Percentiles rank a stretch among this genome's conserved stretches.
Evolutionary conservation across 768 basidiomycete genomes (phyloP).

Genomic region (Trametes meyenii): DNA sequence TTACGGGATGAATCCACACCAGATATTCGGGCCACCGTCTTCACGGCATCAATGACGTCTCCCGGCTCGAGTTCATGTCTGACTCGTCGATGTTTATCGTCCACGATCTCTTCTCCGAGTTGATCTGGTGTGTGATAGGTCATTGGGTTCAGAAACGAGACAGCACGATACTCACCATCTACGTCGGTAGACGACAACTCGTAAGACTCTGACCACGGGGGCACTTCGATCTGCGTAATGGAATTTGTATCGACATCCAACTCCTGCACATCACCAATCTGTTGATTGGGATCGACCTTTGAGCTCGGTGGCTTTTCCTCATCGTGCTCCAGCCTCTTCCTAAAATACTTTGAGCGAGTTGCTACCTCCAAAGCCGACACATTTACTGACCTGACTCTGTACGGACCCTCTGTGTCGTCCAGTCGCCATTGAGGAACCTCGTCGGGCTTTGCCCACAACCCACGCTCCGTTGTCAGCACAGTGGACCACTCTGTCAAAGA

Average conservation of each 20-base stretch:
- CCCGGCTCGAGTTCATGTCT: slow-evolving; percentile 87
- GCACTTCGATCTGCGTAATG: slow-evolving; percentile 57
- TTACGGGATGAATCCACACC: slow-evolving; percentile 92
- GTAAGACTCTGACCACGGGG: slow-evolving; percentile 75
- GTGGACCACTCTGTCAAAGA: slow-evolving; percentile 62
- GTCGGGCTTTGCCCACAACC: slow-evolving; percentile 72
- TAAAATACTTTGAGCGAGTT: slow-evolving; percentile 33
- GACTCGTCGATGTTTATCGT: slow-evolving; percentile 87
- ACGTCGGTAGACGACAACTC: slow-evolving; percentile 65
- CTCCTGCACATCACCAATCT: slow-evolving; percentile 52
- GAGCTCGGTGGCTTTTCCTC: slow-evolving; percentile 47
- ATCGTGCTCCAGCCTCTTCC: slow-evolving; percentile 78
- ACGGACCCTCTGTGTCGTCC: slow-evolving; percentile 92
- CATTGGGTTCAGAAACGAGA: neutral
- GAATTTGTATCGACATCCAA: slow-evolving; percentile 55
- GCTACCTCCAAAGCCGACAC: neutral
- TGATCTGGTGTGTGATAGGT: slow-evolving; percentile 39
- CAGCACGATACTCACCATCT: slow-evolving; percentile 47
- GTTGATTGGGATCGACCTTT: slow-evolving; percentile 48
- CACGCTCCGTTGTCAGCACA: slow-evolving; percentile 72
- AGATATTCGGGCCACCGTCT: slow-evolving; percentile 83
- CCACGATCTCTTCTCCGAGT: slow-evolving; percentile 75
- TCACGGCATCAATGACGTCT: slow-evolving; percentile 85
- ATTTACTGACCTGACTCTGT: slow-evolving; percentile 72
- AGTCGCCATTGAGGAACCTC: slow-evolving; percentile 65